Evolutionary conservation across 73 alveolate species (phyloP).

Genomic region (Paramecium caudatum): DNA sequence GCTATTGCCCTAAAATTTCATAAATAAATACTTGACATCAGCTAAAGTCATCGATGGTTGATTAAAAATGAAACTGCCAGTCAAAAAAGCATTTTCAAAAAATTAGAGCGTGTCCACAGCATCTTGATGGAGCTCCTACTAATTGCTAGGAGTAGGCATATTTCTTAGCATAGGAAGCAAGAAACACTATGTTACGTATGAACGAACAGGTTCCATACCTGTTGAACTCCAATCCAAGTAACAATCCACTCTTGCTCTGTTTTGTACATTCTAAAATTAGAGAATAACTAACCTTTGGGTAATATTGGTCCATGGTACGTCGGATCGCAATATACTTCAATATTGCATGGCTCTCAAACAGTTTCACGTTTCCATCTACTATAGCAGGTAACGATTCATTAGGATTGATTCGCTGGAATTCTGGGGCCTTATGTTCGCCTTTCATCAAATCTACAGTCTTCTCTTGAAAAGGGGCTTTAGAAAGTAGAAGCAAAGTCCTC

Average conservation of each 20-base stretch:
- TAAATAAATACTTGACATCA: background rate
- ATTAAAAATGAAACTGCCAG: slow-evolving; percentile 33
- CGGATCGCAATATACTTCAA: background rate
- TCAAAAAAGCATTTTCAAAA: slow-evolving; percentile 3
- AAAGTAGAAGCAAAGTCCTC: background rate
- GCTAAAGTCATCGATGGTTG: background rate
- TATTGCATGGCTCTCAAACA: slow-evolving; percentile 41
- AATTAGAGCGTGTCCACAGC: background rate
- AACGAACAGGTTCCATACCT: background rate
- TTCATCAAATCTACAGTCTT: slow-evolving; percentile 7
- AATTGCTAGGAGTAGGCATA: slow-evolving; percentile 43
- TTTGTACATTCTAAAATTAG: slow-evolving; percentile 6
- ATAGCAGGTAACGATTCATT: slow-evolving; percentile 12
- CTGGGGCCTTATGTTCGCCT: slow-evolving; percentile 26
- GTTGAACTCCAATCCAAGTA: slow-evolving; percentile 71
- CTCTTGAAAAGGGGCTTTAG: background rate
- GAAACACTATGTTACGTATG: background rate
- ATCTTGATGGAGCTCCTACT: background rate
- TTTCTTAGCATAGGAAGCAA: background rate
- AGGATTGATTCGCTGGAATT: slow-evolving; percentile 11
- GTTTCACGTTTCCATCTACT: background rate
- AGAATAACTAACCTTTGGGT: background rate
- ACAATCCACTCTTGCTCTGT: slow-evolving; percentile 56
- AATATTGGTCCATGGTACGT: background rate
- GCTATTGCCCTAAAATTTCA: slow-evolving; percentile 2